These are phyloP conservation scores for Neurospora crassa DNA, from an alignment of 2,329 filamentous ascomycete genomes.

Conservation along the genomic window DNA sequence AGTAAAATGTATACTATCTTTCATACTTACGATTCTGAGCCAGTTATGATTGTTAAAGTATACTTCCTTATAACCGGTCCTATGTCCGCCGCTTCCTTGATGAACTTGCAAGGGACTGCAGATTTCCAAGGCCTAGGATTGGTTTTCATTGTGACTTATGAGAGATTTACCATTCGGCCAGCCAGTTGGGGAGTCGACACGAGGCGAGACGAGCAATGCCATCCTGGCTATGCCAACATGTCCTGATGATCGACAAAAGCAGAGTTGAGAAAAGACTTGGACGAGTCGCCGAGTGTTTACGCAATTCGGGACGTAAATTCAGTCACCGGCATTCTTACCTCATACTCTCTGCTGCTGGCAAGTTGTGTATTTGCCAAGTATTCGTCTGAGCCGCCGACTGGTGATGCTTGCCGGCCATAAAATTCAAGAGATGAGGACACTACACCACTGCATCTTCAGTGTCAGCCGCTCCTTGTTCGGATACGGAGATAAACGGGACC, in stretches of 20 bases:
- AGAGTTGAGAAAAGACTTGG: background rate
- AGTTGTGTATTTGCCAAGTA: background rate
- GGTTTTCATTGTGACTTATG: background rate
- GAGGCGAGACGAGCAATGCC: background rate
- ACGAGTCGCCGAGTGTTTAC: background rate
- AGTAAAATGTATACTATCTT: background rate
- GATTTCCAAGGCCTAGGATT: background rate
- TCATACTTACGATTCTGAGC: background rate
- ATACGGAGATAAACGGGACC: background rate
- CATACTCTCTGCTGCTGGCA: background rate
- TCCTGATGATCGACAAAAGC: background rate
- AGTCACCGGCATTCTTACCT: background rate
- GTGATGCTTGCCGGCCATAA: background rate
- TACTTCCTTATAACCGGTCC: background rate
- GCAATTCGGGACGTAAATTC: background rate
- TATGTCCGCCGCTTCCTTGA: background rate
- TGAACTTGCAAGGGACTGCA: background rate
- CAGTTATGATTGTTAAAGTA: background rate
- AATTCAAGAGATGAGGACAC: too few species aligned
- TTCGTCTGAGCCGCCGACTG: background rate
- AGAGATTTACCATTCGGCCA: background rate
- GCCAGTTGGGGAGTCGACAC: background rate
- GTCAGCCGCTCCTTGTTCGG: background rate
- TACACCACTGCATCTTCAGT: background rate
- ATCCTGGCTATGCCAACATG: background rate